Percentiles rank a stretch among this genome's conserved stretches.
Evolutionary conservation across 352 stramenopile genomes (phyloP).

Genomic region (Albugo laibachii): DNA sequence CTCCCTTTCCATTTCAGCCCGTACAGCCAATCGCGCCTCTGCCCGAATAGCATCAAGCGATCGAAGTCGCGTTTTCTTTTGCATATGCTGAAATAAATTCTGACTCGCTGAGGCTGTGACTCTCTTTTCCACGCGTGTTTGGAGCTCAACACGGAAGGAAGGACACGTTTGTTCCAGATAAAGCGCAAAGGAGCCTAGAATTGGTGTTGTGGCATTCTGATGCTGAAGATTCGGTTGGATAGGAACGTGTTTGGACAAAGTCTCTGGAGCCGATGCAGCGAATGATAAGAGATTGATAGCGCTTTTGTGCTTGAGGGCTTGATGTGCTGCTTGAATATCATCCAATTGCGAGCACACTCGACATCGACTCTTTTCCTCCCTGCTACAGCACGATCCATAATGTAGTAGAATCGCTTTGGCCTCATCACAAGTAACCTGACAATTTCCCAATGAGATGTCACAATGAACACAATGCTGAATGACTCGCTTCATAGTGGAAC

Average conservation of each 20-base stretch:
- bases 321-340: slow-evolving; percentile 46
- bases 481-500: slow-evolving; percentile 47
- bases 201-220: slow-evolving; percentile 34
- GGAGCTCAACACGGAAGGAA: slow-evolving; percentile 41
- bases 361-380: slow-evolving; percentile 13
- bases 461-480: slow-evolving; percentile 40
- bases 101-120: slow-evolving; percentile 47
- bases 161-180: slow-evolving; percentile 56
- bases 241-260: slow-evolving; percentile 25
- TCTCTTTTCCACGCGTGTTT: slow-evolving; percentile 53
- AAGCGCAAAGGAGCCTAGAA: slow-evolving; percentile 40
- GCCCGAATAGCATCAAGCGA: slow-evolving; percentile 43
- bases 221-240: slow-evolving; percentile 57
- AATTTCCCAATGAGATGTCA: slow-evolving; percentile 32
- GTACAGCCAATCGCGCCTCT: slow-evolving; percentile 35
- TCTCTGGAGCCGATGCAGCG: background rate
- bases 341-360: slow-evolving; percentile 35
- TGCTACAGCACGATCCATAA: slow-evolving; percentile 22
- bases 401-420: slow-evolving; percentile 61
- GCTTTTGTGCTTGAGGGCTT: slow-evolving; percentile 15
- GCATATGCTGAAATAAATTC: slow-evolving; percentile 63
- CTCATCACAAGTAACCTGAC: slow-evolving; percentile 47
- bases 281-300: slow-evolving; percentile 7
- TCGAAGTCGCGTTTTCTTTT: slow-evolving; percentile 61
- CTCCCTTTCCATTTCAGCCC: slow-evolving; percentile 52